These are phyloP conservation scores for Stenogyne calaminthoides DNA, from an alignment of 305 asterid species.

Conservation along the genomic window DNA sequence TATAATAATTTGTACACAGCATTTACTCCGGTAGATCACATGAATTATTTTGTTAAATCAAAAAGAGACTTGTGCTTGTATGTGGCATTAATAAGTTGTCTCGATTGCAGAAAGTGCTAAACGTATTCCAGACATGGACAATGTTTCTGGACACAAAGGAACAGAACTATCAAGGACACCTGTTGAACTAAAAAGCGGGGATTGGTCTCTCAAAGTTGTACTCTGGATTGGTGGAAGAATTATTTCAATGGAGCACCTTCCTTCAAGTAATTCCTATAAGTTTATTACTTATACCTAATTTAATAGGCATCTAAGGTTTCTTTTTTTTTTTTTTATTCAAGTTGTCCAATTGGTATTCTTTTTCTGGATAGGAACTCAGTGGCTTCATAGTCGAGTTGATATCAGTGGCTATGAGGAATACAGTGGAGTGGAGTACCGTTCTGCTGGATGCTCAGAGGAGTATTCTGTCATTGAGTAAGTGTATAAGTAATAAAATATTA, in stretches of 20 bases:
- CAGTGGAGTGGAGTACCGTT: slow-evolving; percentile 80
- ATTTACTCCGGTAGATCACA: too few relatives aligned
- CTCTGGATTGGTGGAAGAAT: slow-evolving; percentile 98
- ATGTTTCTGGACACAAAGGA: slow-evolving; percentile 68
- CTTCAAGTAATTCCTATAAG: slow-evolving; percentile 61
- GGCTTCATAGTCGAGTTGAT: slow-evolving; percentile 92
- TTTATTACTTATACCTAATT: slow-evolving; percentile 8
- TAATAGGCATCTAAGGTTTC: slow-evolving; percentile 4
- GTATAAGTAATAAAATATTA: neutral
- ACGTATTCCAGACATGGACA: slow-evolving; percentile 67
- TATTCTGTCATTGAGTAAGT: slow-evolving; percentile 84
- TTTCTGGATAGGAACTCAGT: slow-evolving; percentile 60
- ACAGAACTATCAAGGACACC: slow-evolving; percentile 75
- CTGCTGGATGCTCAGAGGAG: slow-evolving; percentile 95
- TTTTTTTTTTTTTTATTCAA: neutral
- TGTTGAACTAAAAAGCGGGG: slow-evolving; percentile 72
- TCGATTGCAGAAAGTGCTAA: slow-evolving; percentile 65
- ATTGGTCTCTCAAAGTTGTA: slow-evolving; percentile 86
- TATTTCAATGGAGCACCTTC: slow-evolving; percentile 89
- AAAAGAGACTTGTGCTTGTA: neutral
- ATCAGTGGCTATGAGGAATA: slow-evolving; percentile 87
- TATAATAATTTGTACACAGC: too few relatives aligned
- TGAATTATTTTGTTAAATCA: neutral
- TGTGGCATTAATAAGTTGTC: slow-evolving; percentile 23
- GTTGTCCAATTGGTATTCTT: neutral